phyloP scores from a whole-genome alignment of 345 rosid species.

The Abelmoschus esculentus region DNA sequence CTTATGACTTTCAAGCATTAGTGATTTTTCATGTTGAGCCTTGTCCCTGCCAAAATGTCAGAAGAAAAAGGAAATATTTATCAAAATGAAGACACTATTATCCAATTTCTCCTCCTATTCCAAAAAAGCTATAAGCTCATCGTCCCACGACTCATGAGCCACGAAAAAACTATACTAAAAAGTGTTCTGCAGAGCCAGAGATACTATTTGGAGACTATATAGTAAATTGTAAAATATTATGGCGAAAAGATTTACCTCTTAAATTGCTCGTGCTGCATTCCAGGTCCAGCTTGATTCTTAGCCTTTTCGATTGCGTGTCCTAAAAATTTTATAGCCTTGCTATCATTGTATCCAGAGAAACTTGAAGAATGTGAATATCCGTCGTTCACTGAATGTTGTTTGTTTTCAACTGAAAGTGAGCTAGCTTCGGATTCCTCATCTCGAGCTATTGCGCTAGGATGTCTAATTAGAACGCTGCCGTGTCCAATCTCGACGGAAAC shows the following conservation, averaged over 20 bases:
- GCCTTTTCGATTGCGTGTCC: slow-evolving; percentile 15
- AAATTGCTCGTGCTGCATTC: slow-evolving; percentile 47
- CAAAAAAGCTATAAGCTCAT: background rate
- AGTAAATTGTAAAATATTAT: background rate
- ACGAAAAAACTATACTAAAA: background rate
- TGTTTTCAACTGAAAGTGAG: slow-evolving; percentile 84
- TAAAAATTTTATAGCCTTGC: slow-evolving; percentile 23
- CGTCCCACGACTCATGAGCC: no score
- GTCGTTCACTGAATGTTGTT: slow-evolving; percentile 38
- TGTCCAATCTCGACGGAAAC: no score
- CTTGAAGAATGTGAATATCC: slow-evolving; percentile 47
- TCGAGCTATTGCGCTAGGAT: slow-evolving; percentile 71
- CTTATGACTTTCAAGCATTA: slow-evolving; percentile 43
- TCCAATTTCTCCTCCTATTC: background rate
- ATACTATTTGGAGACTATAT: no score
- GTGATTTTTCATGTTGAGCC: slow-evolving; percentile 50
- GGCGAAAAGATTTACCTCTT: slow-evolving; percentile 41
- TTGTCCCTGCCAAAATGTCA: slow-evolving; percentile 53
- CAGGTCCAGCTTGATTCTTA: slow-evolving; percentile 26
- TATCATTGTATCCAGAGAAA: slow-evolving; percentile 36
- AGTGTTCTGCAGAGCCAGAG: background rate
- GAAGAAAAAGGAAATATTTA: slow-evolving; percentile 17
- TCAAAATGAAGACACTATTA: background rate
- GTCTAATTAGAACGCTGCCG: slow-evolving; percentile 80
- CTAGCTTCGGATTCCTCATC: slow-evolving; percentile 99